Conservation (phyloP, 2,329 filamentous ascomycete species). For the Clarireedia paspali region DNA sequence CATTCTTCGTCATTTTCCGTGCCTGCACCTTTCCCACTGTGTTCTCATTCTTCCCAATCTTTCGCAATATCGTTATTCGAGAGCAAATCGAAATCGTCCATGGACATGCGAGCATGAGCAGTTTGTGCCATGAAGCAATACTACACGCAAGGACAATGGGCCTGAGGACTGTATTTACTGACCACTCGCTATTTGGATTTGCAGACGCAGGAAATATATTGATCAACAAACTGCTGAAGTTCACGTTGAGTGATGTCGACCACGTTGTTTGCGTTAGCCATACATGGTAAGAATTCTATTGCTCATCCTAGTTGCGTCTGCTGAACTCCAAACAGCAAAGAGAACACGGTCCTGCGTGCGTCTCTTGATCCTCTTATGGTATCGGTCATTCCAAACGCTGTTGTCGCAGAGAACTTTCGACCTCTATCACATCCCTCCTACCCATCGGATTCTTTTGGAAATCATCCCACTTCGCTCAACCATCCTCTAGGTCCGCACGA, state of each 20-base stretch:
- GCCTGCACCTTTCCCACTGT: constrained; percentile 91
- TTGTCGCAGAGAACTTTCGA: constrained; percentile 92
- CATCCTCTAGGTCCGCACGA: constrained; percentile 73
- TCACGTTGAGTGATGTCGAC: constrained; percentile 90
- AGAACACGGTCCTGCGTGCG: constrained; percentile 91
- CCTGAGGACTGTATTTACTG: constrained; percentile 88
- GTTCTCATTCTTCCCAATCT: constrained; percentile 97
- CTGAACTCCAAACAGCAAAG: constrained; percentile 57
- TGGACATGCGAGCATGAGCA: constrained; percentile 91
- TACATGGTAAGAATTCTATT: constrained; percentile 65
- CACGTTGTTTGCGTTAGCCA: constrained; percentile 98
- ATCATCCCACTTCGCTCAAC: constrained; percentile 39
- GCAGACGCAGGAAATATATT: constrained; percentile 93
- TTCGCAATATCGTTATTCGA: constrained; percentile 89
- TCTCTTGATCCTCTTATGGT: constrained; percentile 95
- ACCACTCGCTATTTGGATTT: constrained; percentile 95
- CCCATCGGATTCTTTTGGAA: constrained; percentile 30
- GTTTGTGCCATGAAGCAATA: constrained; percentile 88
- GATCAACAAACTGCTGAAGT: constrained; percentile 95
- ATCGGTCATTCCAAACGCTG: constrained; percentile 93
- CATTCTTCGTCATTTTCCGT: constrained; percentile 92
- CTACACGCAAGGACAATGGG: constrained; percentile 95
- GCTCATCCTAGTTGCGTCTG: neutral
- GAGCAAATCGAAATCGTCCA: constrained; percentile 97
- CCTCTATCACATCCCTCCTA: constrained; percentile 51